phyloP scores from a whole-genome alignment of 345 rosid genomes.

The Hevea brasiliensis region DNA sequence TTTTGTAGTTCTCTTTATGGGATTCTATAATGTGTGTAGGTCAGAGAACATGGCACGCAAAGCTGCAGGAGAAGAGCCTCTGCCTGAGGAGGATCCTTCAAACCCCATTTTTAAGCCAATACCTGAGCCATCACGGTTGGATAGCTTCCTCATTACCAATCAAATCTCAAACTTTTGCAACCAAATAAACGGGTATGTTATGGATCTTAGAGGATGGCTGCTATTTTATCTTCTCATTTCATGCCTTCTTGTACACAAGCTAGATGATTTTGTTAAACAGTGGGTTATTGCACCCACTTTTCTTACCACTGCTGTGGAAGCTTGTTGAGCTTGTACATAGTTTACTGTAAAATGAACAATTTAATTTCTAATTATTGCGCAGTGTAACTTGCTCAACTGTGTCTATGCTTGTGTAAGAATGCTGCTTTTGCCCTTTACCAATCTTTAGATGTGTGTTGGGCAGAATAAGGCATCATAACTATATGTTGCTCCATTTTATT shows the following conservation, averaged over 20 bases:
- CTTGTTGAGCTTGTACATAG: background rate
- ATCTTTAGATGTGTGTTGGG: no score
- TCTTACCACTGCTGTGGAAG: background rate
- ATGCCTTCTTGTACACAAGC: background rate
- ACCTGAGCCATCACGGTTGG: slow-evolving; percentile 92
- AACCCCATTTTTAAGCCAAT: slow-evolving; percentile 90
- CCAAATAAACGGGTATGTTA: slow-evolving; percentile 90
- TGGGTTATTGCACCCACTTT: background rate
- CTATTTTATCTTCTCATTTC: background rate
- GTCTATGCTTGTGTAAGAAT: background rate
- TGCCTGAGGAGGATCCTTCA: slow-evolving; percentile 95
- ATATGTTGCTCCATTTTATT: no score
- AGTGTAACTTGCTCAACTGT: background rate
- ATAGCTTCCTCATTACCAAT: slow-evolving; percentile 92
- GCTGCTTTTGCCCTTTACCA: background rate
- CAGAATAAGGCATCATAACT: no score
- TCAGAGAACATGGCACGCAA: slow-evolving; percentile 84
- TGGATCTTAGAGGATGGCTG: background rate
- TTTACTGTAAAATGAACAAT: background rate
- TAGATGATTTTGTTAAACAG: background rate
- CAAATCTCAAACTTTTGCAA: slow-evolving; percentile 89
- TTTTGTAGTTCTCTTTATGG: background rate
- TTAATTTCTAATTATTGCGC: background rate
- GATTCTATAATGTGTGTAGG: slow-evolving; percentile 42
- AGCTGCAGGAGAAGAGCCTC: slow-evolving; percentile 86